Evolutionary conservation across 257 asterid genomes (phyloP).

Genomic region (Plantago ovata): DNA sequence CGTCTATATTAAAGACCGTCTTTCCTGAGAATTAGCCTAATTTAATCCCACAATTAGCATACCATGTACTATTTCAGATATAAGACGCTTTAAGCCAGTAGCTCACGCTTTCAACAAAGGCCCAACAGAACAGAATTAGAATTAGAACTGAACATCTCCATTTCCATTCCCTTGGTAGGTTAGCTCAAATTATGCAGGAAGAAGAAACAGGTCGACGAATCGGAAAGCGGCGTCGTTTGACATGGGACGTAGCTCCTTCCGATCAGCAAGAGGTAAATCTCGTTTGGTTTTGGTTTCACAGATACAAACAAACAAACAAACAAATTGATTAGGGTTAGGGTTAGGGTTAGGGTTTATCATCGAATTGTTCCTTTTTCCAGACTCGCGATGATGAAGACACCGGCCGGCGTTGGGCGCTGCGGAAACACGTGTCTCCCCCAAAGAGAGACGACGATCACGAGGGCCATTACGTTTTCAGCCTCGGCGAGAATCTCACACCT

Average conservation of each 20-base stretch:
- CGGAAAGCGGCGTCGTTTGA: conserved; percentile 60
- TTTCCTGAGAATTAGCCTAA: too few relatives aligned
- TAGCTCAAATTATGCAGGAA: conserved; percentile 29
- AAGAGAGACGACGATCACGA: conserved; percentile 65
- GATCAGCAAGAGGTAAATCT: conserved; percentile 45
- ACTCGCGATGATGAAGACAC: conserved; percentile 28
- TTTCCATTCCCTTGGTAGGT: too few relatives aligned
- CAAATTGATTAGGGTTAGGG: conserved; percentile 11
- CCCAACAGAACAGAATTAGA: too few relatives aligned
- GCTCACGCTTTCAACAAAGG: too few relatives aligned
- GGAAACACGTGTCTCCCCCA: conserved; percentile 60
- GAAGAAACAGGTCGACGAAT: conserved; percentile 31
- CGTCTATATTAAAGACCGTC: too few relatives aligned
- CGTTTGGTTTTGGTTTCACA: too few relatives aligned
- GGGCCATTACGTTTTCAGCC: conserved; percentile 67
- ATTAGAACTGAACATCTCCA: too few relatives aligned
- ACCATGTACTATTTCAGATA: too few relatives aligned
- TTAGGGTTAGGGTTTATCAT: conserved; percentile 22
- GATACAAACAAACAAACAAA: neutral
- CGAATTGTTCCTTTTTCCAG: conserved; percentile 3
- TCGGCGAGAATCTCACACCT: conserved; percentile 82
- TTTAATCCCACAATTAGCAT: too few relatives aligned
- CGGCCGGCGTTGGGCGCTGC: conserved; percentile 32
- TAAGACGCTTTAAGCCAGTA: too few relatives aligned
- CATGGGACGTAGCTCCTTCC: conserved; percentile 57